Conservation (phyloP, 208 protist genomes). For the Ichthyophonus hoferi region DNA sequence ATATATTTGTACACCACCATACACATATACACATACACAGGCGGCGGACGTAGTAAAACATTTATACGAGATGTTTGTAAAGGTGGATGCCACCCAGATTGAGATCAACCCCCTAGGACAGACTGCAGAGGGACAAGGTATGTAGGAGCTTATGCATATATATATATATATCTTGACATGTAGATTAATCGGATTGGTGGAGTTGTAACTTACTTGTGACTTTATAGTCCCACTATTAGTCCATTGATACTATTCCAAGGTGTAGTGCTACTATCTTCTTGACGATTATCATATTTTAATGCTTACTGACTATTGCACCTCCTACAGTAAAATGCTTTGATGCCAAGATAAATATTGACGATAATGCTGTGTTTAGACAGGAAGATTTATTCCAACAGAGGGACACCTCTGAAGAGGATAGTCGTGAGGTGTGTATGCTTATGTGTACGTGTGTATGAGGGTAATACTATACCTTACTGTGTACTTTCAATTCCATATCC, state of each 20-base stretch:
- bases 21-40: neutral
- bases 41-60: constrained; percentile 66
- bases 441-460: too few species aligned
- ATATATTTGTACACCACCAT: neutral
- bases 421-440: too few species aligned
- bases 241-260: too few species aligned
- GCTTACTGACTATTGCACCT: too few species aligned
- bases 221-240: too few species aligned
- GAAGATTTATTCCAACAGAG: constrained; percentile 84
- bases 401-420: constrained; percentile 84
- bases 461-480: too few species aligned
- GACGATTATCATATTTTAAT: too few species aligned
- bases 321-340: constrained; percentile 67
- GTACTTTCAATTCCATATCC: too few species aligned
- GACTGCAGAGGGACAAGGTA: constrained; percentile 52
- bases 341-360: constrained; percentile 97
- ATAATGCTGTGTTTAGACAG: constrained; percentile 95
- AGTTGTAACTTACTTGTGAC: too few species aligned
- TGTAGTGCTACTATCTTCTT: too few species aligned
- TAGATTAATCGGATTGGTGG: too few species aligned
- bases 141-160: constrained; percentile 64
- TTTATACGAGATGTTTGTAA: constrained; percentile 92
- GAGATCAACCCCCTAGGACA: constrained; percentile 96
- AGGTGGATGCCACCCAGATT: constrained; percentile 86
- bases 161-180: neutral